Evolutionary conservation across 1,284 basidiomycete genomes (phyloP).

Genomic region (Melampsora medusae): DNA sequence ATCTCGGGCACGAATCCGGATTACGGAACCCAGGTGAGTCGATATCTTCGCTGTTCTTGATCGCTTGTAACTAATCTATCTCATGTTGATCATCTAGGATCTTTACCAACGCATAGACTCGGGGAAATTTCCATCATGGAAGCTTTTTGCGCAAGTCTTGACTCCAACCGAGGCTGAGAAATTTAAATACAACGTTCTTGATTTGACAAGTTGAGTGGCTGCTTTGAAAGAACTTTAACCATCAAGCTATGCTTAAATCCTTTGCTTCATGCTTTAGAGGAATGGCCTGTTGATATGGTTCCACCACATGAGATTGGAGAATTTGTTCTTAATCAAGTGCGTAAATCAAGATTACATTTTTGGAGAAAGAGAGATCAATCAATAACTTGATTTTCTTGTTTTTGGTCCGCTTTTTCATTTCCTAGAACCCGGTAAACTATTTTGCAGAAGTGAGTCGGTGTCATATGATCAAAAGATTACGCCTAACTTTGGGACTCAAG

Average conservation of each 20-base stretch:
- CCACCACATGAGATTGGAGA: slow-evolving; percentile 12
- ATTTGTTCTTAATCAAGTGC: slow-evolving; percentile 13
- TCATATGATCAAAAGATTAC: background rate
- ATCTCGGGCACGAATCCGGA: slow-evolving; percentile 75
- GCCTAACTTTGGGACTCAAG: too few species aligned
- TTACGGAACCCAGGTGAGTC: slow-evolving; percentile 60
- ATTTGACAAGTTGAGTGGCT: background rate
- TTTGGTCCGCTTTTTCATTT: background rate
- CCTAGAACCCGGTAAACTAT: slow-evolving; percentile 25
- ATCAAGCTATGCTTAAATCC: too few species aligned
- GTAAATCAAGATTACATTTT: background rate
- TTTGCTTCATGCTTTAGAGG: slow-evolving; percentile 54
- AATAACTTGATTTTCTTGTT: too few species aligned
- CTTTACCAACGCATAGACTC: slow-evolving; percentile 77
- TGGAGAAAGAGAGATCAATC: too few species aligned
- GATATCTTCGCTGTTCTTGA: background rate
- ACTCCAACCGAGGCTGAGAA: slow-evolving; percentile 79
- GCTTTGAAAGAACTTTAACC: too few species aligned
- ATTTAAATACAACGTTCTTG: background rate
- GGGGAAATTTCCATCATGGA: slow-evolving; percentile 75
- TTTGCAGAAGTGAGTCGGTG: slow-evolving; percentile 24
- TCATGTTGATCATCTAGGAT: slow-evolving; percentile 54
- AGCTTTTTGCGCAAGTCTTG: slow-evolving; percentile 78
- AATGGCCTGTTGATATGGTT: slow-evolving; percentile 47
- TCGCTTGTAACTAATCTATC: too few species aligned